Conservation (phyloP, 345 rosid genomes). For the Salix koriyanagi region DNA sequence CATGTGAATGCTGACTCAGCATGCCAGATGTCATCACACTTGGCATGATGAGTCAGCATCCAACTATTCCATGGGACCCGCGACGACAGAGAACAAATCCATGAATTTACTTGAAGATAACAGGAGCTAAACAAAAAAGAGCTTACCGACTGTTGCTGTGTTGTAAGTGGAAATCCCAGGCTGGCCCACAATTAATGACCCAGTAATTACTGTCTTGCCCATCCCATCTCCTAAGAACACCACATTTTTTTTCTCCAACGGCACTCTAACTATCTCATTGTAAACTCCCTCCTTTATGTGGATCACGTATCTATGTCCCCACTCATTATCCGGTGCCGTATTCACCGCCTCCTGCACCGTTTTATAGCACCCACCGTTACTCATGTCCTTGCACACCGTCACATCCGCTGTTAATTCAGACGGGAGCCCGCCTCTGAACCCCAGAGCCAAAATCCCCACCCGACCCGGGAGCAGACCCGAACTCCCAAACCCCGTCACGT, state of each 20-base stretch:
- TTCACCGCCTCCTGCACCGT: slow-evolving; percentile 81
- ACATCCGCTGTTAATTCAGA: slow-evolving; percentile 43
- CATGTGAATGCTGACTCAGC: not conserved
- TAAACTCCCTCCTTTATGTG: slow-evolving; percentile 60
- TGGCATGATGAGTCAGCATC: not conserved
- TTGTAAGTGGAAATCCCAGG: slow-evolving; percentile 67
- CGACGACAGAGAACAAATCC: not conserved
- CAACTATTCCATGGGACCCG: not conserved
- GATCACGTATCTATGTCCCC: slow-evolving; percentile 45
- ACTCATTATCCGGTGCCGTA: slow-evolving; percentile 56
- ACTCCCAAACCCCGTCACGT: slow-evolving; percentile 51
- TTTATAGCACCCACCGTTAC: slow-evolving; percentile 31
- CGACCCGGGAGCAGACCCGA: not conserved
- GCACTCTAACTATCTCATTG: slow-evolving; percentile 68
- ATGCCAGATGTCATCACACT: not conserved
- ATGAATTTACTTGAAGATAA: not conserved
- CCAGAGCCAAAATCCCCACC: slow-evolving; percentile 5
- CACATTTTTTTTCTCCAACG: slow-evolving; percentile 70
- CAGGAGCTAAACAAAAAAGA: too few species aligned
- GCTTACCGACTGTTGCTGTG: slow-evolving; percentile 78
- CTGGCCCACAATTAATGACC: slow-evolving; percentile 47
- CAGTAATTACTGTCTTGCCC: slow-evolving; percentile 85
- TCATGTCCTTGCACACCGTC: slow-evolving; percentile 60
- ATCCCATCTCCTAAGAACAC: slow-evolving; percentile 80
- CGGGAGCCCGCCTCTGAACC: slow-evolving; percentile 40